These are phyloP conservation scores for Euptelea pleiosperma DNA, from an alignment of 164 flowering plant species.

Conservation along the genomic window DNA sequence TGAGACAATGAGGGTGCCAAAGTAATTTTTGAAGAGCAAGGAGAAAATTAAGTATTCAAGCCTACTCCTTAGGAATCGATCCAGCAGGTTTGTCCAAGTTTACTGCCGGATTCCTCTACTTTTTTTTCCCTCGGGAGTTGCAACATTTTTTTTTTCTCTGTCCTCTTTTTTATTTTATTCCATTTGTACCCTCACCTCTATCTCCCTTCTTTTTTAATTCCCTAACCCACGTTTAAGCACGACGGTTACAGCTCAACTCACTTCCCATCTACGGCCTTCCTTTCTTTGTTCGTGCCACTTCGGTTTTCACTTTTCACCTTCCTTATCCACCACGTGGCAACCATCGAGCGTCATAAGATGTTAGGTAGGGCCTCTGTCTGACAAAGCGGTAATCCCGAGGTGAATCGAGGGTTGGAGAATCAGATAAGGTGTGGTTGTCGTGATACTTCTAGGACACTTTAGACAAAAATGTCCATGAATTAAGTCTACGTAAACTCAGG, in stretches of 20 bases:
- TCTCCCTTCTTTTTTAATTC: too few species aligned
- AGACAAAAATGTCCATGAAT: too few species aligned
- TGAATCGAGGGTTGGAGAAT: background rate
- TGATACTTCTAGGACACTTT: too few species aligned
- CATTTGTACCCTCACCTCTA: background rate
- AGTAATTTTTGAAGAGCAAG: too few species aligned
- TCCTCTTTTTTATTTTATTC: background rate
- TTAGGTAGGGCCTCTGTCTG: conserved; percentile 10
- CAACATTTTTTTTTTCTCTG: too few species aligned
- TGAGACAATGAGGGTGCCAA: too few species aligned
- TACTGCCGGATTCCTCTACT: conserved; percentile 71
- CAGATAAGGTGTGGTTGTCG: background rate
- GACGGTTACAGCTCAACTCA: conserved; percentile 52
- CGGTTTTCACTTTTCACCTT: conserved; percentile 14
- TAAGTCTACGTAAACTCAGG: too few species aligned
- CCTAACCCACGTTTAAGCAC: conserved; percentile 64
- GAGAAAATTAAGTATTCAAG: conserved; percentile 26
- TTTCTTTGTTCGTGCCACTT: conserved; percentile 19
- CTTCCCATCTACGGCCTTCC: conserved; percentile 19
- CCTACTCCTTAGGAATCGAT: conserved; percentile 62
- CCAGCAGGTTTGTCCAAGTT: conserved; percentile 74
- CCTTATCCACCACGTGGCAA: conserved; percentile 30
- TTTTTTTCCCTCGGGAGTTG: conserved; percentile 46
- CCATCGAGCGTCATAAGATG: conserved; percentile 9
- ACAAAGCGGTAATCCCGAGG: too few species aligned